Evolutionary conservation across 164 flowering plant genomes (phyloP), one percentile per base, ranked within the genome.

Genomic region (Berberis thunbergii): DNA sequence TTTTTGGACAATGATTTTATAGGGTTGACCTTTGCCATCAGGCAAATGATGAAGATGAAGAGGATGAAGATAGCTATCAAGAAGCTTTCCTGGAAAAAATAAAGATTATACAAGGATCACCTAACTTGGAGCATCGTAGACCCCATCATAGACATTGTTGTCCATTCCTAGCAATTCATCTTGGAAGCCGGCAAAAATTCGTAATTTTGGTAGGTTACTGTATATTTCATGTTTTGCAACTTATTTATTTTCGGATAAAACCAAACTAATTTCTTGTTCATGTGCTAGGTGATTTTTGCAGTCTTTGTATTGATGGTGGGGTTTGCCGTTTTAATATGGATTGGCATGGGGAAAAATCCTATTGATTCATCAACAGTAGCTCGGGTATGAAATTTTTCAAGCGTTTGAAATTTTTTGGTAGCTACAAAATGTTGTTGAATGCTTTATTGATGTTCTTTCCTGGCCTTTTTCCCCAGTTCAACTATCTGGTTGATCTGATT

Each of bases 11-110:
- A 54, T 60, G 69, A 70, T 73, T 78, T 74, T 72, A 63, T 70
- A 93, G 98, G 98, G 85, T 88, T 59, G 98, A 93, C 75, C 96
- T 90, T 65, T 88, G 97, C 83, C 98, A 93, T 79, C 97, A 88
- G 75, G 72, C 86, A 70, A 77, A 75, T 76, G 94, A 90, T 70
- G 92, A 86, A 59, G 93, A 86, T 49, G 86, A 89, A 53, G 96
- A 91, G 48, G 95, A 92, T 58, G 96, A 85, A 58, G 60, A 61
- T 67, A 70, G 79, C 67, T 61, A 69, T 64, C 76, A 57, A n/a
- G 84, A 85, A 73, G 70, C 78, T 52, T 74, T 92, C 68, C 63
- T 89, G 70, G 84, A 82, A 41, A 85, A 74, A 72, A 62, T 71
- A 53, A 59, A 49, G 57, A 73, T 61, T 62, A 69, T 69, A 57